Percentiles rank a stretch among this genome's conserved stretches.
Conservation (phyloP, 1,284 basidiomycete genomes). For the Marasmius sp. region DNA sequence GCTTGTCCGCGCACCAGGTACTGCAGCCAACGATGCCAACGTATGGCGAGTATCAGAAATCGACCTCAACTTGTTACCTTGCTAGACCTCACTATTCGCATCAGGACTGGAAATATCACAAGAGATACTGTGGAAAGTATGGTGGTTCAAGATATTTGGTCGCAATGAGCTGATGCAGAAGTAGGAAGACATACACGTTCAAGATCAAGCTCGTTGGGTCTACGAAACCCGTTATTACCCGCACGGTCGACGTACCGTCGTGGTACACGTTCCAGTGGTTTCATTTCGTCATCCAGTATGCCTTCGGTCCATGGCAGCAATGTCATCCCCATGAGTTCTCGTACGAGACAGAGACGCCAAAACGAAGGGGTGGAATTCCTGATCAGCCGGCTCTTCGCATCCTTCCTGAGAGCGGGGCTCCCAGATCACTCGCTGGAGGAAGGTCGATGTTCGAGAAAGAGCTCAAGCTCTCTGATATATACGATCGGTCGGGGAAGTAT, state of each 20-base stretch:
- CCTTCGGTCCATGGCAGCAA: slow-evolving; percentile 11
- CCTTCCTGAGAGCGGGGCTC: not conserved
- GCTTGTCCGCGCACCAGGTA: slow-evolving; percentile 1
- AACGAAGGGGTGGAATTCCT: not conserved
- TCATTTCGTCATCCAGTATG: slow-evolving; percentile 12
- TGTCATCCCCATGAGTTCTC: slow-evolving; percentile 10
- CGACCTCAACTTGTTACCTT: not conserved
- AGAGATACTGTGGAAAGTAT: slow-evolving; percentile 13
- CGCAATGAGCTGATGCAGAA: not conserved
- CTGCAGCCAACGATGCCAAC: slow-evolving; percentile 6
- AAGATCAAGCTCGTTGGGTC: slow-evolving; percentile 9
- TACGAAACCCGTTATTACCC: slow-evolving; percentile 8
- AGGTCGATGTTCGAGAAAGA: slow-evolving; percentile 4
- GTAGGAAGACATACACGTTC: slow-evolving; percentile 13
- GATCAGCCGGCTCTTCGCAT: slow-evolving; percentile 7
- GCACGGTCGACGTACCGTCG: slow-evolving; percentile 9
- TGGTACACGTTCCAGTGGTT: slow-evolving; percentile 12
- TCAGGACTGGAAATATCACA: slow-evolving; percentile 13
- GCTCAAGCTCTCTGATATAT: slow-evolving; percentile 9
- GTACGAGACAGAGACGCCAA: slow-evolving; percentile 3
- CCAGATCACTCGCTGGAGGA: not conserved
- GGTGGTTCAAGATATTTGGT: not conserved
- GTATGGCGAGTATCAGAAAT: not conserved
- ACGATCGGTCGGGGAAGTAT: slow-evolving; percentile 2
- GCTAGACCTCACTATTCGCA: not conserved